phyloP scores from a whole-genome alignment of 1,284 basidiomycete species.

The Pterula multifida region DNA sequence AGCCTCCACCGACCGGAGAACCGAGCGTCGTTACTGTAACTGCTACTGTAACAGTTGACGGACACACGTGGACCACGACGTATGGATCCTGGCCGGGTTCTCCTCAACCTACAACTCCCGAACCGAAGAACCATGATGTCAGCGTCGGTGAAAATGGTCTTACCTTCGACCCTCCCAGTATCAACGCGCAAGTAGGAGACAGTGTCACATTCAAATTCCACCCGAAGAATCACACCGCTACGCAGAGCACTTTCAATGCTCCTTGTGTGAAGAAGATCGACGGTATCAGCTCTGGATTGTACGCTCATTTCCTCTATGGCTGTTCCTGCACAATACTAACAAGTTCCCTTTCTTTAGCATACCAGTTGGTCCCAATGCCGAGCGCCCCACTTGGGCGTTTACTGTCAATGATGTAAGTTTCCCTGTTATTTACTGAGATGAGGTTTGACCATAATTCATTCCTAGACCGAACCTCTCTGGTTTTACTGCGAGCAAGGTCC shows the following conservation, averaged over 20 bases:
- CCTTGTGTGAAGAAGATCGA: slow-evolving; percentile 33
- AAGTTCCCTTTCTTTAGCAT: not conserved
- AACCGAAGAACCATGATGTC: slow-evolving; percentile 11
- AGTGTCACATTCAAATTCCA: slow-evolving; percentile 38
- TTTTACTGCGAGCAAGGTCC: slow-evolving; percentile 30
- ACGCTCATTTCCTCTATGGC: not conserved
- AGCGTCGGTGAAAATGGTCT: not conserved
- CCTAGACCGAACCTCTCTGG: slow-evolving; percentile 29
- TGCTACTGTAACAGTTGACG: slow-evolving; percentile 23
- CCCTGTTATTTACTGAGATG: slow-evolving; percentile 7
- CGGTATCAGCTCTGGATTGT: slow-evolving; percentile 53
- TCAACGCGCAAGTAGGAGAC: slow-evolving; percentile 31
- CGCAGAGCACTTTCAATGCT: slow-evolving; percentile 39
- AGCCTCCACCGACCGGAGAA: slow-evolving; percentile 9
- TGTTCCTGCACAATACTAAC: no score
- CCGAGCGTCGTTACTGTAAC: slow-evolving; percentile 19
- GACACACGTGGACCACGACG: slow-evolving; percentile 17
- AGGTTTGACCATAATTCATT: slow-evolving; percentile 3
- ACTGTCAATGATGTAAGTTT: slow-evolving; percentile 2
- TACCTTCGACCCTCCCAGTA: slow-evolving; percentile 18
- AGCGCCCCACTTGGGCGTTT: slow-evolving; percentile 9
- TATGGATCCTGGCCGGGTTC: slow-evolving; percentile 20
- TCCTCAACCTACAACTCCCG: slow-evolving; percentile 18
- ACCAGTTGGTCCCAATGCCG: not conserved
- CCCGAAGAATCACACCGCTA: slow-evolving; percentile 54